Conservation (phyloP, 495 filamentous ascomycete species). For the Aspergillus cristatus region DNA sequence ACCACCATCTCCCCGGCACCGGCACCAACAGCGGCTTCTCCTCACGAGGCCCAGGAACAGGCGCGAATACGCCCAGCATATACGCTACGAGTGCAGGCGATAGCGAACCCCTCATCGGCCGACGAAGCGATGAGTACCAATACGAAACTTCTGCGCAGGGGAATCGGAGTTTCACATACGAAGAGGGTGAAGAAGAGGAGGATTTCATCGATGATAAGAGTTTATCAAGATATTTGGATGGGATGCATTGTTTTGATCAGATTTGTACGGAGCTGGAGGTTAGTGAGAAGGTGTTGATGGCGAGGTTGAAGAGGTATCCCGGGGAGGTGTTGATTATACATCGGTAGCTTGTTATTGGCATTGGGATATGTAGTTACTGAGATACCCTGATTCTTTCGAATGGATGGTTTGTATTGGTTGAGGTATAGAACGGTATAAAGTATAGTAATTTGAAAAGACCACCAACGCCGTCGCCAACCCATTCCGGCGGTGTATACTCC, state of each 20-base stretch:
- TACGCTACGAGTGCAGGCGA: constrained; percentile 31
- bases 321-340: constrained; percentile 48
- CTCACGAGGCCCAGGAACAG: constrained; percentile 26
- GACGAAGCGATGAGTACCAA: constrained; percentile 10
- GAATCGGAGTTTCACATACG: constrained; percentile 16
- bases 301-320: constrained; percentile 38
- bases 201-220: constrained; percentile 31
- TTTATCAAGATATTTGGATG: constrained; percentile 65
- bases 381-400: background rate
- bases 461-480: too few species aligned
- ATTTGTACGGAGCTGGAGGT: constrained; percentile 71
- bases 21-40: constrained; percentile 17
- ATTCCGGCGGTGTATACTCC: too few species aligned
- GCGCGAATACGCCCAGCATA: constrained; percentile 20
- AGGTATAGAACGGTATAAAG: background rate
- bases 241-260: constrained; percentile 78
- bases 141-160: constrained; percentile 21
- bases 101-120: constrained; percentile 16
- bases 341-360: too few species aligned
- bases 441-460: background rate
- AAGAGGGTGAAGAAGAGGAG: constrained; percentile 25
- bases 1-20: constrained; percentile 11
- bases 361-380: too few species aligned
- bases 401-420: background rate
- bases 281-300: constrained; percentile 46